Conservation (phyloP, 2,329 filamentous ascomycete genomes). For the Aureobasidium namibiae region DNA sequence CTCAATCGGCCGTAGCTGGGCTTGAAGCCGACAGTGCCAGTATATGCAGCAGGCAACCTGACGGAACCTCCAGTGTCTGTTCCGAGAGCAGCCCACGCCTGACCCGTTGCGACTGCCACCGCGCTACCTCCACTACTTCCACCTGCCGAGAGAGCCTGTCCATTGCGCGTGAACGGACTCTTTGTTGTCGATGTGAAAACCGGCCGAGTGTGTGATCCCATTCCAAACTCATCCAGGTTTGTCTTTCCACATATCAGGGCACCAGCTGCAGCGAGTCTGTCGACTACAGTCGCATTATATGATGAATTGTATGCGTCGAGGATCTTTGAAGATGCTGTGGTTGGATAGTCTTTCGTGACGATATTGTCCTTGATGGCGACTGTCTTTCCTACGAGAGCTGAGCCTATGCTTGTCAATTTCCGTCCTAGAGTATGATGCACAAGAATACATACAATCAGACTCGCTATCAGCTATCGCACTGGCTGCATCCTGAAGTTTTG, state of each 20-base stretch:
- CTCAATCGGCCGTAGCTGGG: conserved; percentile 85
- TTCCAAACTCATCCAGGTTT: conserved; percentile 93
- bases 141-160: conserved; percentile 54
- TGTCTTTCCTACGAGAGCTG: conserved; percentile 25
- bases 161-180: conserved; percentile 36
- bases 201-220: conserved; percentile 74
- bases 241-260: conserved; percentile 67
- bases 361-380: conserved; percentile 47
- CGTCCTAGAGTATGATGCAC: neutral
- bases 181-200: conserved; percentile 60
- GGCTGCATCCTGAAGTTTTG: neutral
- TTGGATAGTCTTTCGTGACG: conserved; percentile 40
- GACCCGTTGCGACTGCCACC: conserved; percentile 62
- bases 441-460: neutral
- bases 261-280: conserved; percentile 55
- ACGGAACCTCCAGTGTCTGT: conserved; percentile 93
- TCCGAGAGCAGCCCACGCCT: conserved; percentile 65
- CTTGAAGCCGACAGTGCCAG: conserved; percentile 76
- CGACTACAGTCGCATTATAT: conserved; percentile 73
- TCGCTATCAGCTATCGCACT: neutral
- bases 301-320: conserved; percentile 62
- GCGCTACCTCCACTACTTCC: conserved; percentile 94
- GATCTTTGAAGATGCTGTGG: conserved; percentile 75
- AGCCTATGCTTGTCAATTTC: neutral
- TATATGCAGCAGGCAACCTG: conserved; percentile 79